Percentiles rank a stretch among this genome's conserved stretches.
These are phyloP conservation scores for Cryoendolithus antarcticus DNA, from an alignment of 2,329 filamentous ascomycete species.

Conservation along the genomic window DNA sequence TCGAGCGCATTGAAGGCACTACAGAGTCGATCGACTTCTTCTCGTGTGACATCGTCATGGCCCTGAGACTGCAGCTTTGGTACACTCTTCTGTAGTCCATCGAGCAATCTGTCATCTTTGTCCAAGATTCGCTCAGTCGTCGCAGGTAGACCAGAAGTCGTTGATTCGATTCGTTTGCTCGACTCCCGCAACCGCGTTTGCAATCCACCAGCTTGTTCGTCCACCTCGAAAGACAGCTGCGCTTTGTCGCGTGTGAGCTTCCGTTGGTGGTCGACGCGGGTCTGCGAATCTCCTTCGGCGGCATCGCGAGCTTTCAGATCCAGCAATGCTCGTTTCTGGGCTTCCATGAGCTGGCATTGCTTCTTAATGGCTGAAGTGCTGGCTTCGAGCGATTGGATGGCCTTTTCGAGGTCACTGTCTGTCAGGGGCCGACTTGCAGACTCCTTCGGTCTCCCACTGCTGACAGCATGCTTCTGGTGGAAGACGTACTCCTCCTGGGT, in stretches of 20 bases:
- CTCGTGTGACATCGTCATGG: constrained; percentile 35
- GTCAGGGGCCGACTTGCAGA: constrained; percentile 34
- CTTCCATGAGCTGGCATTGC: constrained; percentile 49
- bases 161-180: constrained; percentile 37
- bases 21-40: constrained; percentile 45
- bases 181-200: constrained; percentile 24
- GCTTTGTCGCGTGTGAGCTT: constrained; percentile 27
- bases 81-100: constrained; percentile 53
- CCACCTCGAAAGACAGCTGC: constrained; percentile 27
- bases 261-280: constrained; percentile 8
- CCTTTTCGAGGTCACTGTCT: constrained; percentile 48
- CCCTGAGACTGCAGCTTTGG: constrained; percentile 45
- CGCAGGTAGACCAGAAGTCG: constrained; percentile 35
- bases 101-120: constrained; percentile 51
- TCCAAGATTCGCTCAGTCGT: constrained; percentile 37
- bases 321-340: constrained; percentile 51
- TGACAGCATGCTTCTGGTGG: constrained; percentile 3
- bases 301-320: constrained; percentile 35
- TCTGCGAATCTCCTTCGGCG: constrained; percentile 1
- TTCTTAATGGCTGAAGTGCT: constrained; percentile 53
- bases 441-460: background rate
- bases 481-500: constrained; percentile 33
- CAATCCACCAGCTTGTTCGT: constrained; percentile 18
- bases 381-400: constrained; percentile 50
- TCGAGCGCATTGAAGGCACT: constrained; percentile 29